Base-by-base conservation (phyloP, 371 early-diverging fungal genomes). In the Batkoa obscura region DNA sequence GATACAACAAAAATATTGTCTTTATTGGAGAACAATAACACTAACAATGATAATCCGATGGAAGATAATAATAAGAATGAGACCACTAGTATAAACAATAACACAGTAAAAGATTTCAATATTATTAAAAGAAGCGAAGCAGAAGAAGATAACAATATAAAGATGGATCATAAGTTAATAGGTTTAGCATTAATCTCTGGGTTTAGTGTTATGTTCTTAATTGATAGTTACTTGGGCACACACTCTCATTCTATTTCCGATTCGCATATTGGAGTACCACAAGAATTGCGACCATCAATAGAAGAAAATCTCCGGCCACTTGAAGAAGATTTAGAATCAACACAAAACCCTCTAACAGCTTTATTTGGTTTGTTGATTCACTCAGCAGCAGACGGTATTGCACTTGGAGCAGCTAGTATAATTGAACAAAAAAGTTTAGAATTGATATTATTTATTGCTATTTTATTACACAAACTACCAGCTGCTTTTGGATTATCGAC, bases 381-480 rank as follows among this genome's bases (percentile, higher is more conserved):
- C 66, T 83, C 88, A 1, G 90, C 90, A 9, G 91, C 94, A 0
- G 96, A 95, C 63, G 96, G 96, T 0, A 83, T 95, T 58, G 94
- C 94, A 0, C 61, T 95, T 43, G 96, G 96, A 10, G 93, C 93
- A 0, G 75, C 81, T 0, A 67, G 74, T 0, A 73, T 82, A 0
- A 72, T 73, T 0, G 65, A 66, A 1, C 69, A 74, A 34, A 83
- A 81, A 3, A 70, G 76, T 8, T 67, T 94, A 1, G 88, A 85
- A 17, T 68, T 90, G 53, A 79, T 91, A 5, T 86, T 95, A 3
- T 95, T 94, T 60, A 58, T 92, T 33, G 96, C 96, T n/a, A 86
- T 95, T 58, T 81, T 93, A 77, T 74, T 95, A 34, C 96, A 95
- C 76, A 95, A 95, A 66, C 93, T 89, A 1, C 94, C 96, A 2